phyloP scores from a whole-genome alignment of 345 rosid genomes.

The Hibiscus tridactylites region DNA sequence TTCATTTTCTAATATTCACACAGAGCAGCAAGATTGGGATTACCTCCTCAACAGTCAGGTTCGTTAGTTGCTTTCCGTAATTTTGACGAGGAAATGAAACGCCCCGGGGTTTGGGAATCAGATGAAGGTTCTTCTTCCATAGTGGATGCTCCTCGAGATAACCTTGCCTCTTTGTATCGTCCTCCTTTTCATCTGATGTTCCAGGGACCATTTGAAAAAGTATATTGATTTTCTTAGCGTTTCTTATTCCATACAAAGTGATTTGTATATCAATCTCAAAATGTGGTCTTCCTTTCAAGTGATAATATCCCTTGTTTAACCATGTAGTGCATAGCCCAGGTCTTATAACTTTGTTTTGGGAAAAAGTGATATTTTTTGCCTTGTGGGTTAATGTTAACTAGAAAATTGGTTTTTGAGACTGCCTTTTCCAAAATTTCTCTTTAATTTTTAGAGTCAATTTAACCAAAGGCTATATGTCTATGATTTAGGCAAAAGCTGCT shows the following conservation, averaged over 20 bases:
- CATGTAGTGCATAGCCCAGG: neutral
- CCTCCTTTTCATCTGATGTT: constrained; percentile 88
- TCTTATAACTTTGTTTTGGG: neutral
- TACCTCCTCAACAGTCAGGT: constrained; percentile 36
- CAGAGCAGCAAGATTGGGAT: constrained; percentile 50
- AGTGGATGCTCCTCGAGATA: constrained; percentile 58
- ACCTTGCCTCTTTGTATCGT: constrained; percentile 86
- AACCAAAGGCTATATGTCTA: neutral
- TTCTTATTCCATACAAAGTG: neutral
- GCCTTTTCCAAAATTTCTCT: neutral
- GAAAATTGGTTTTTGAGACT: neutral
- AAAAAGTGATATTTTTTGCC: neutral
- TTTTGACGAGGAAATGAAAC: constrained; percentile 80
- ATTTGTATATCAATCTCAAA: neutral
- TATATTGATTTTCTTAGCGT: constrained; percentile 6
- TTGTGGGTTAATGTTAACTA: neutral
- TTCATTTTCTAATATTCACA: constrained; percentile 4
- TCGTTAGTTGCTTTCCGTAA: constrained; percentile 84
- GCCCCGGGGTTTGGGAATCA: constrained; percentile 79
- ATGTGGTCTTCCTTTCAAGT: neutral
- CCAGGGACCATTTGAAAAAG: constrained; percentile 92
- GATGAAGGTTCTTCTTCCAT: constrained; percentile 51
- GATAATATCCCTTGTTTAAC: neutral
- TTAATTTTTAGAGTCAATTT: constrained; percentile 1
- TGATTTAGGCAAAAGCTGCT: constrained; percentile 55